phyloP scores from a whole-genome alignment of 306 rosid species.

The Geum urbanum region DNA sequence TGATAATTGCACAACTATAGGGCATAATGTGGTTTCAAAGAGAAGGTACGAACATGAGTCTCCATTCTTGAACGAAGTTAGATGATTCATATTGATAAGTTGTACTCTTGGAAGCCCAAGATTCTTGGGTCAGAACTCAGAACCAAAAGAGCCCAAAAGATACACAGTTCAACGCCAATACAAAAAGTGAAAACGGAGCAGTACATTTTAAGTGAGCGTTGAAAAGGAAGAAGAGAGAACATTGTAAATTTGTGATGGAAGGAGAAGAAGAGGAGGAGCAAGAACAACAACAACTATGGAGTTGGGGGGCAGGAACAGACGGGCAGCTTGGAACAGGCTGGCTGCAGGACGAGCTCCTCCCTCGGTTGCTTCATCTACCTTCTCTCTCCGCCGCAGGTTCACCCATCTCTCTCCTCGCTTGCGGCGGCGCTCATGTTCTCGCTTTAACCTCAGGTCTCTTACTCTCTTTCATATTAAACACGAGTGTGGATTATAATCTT shows the following conservation, averaged over 20 bases:
- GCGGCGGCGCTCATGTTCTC: conserved; percentile 87
- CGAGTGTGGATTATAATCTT: neutral
- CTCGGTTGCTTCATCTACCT: conserved; percentile 57
- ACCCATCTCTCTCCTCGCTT: conserved; percentile 55
- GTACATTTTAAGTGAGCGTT: neutral
- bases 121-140: neutral
- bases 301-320: conserved; percentile 98
- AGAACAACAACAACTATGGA: conserved; percentile 48
- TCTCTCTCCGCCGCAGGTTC: conserved; percentile 24
- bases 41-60: neutral
- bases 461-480: neutral
- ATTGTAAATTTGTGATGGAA: conserved; percentile 13
- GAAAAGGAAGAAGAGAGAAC: neutral
- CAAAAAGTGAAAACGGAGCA: neutral
- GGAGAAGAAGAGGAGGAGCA: conserved; percentile 2
- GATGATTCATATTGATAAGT: neutral
- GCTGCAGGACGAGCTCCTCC: conserved; percentile 56
- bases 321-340: conserved; percentile 64
- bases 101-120: conserved; percentile 1
- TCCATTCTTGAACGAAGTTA: neutral
- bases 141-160: conserved; percentile 16
- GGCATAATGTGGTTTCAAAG: no score
- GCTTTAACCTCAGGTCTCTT: conserved; percentile 61
- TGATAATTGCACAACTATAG: neutral
- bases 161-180: neutral